These are phyloP conservation scores for Pichia sporocuriosa DNA, from an alignment of 805 yeast genomes.

Conservation along the genomic window DNA sequence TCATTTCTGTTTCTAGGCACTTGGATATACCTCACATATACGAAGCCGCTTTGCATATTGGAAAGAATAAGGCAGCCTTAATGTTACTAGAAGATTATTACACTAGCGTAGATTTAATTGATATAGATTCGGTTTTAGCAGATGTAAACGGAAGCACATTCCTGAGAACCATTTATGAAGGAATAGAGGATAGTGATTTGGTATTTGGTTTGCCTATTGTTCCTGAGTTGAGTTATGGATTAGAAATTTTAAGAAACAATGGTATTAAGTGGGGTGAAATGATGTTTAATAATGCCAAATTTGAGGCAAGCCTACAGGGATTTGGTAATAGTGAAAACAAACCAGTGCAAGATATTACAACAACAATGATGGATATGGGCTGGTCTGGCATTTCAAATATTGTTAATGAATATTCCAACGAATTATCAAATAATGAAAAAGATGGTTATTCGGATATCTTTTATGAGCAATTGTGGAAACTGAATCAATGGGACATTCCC, in stretches of 20 bases:
- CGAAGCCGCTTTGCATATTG: conserved; percentile 28
- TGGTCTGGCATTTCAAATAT: conserved; percentile 49
- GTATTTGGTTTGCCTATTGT: conserved; percentile 57
- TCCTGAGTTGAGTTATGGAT: conserved; percentile 46
- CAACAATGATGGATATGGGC: conserved; percentile 44
- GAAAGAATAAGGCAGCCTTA: conserved; percentile 37
- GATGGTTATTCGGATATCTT: conserved; percentile 17
- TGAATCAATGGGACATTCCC: conserved; percentile 73
- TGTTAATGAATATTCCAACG: conserved; percentile 16
- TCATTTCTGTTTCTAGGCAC: conserved; percentile 24
- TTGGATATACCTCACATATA: conserved; percentile 29
- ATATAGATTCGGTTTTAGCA: background rate
- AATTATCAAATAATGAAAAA: background rate
- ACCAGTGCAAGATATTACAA: conserved; percentile 20
- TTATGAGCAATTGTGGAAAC: conserved; percentile 69
- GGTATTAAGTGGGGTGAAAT: conserved; percentile 27
- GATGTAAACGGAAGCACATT: conserved; percentile 10
- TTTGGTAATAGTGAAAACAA: background rate
- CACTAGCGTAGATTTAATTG: conserved; percentile 10
- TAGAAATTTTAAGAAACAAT: conserved; percentile 34
- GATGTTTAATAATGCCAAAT: conserved; percentile 48
- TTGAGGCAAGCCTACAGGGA: conserved; percentile 37
- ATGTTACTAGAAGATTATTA: conserved; percentile 42
- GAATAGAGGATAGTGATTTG: conserved; percentile 58
- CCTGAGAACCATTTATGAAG: conserved; percentile 37